Base-by-base conservation (phyloP, 2,329 filamentous ascomycete genomes). In the Paracamarosporium sp. region DNA sequence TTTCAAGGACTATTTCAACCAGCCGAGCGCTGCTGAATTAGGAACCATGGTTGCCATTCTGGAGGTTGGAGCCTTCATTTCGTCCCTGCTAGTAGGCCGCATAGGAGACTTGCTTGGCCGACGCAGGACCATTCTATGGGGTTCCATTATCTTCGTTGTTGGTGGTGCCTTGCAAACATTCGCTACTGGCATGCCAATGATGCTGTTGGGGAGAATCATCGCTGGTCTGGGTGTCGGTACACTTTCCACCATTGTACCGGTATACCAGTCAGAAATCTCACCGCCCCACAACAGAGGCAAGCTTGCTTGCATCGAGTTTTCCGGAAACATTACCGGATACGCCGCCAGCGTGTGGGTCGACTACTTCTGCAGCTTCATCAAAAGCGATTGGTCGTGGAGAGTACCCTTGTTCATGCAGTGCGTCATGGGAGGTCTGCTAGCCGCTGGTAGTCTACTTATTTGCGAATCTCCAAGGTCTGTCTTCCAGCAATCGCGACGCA, bases 11-110 rank as follows among this genome's bases (percentile, higher is more conserved):
- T 97, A 97, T 77, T 98, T 99, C 79, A 84, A 93, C 70, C 88
- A 98, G 69, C 95, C 95, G 20, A 90, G 91, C 24, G 86, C 87
- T 68, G 92, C 93, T 45, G 88, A 97, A 75, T 89, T 99, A 57
- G 95, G 94, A 58, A 98, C 93, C 27, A 98, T 98, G 90, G 95
- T 99, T 56, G 94, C 95, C 65, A 98, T 99, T 69, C 85, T 99
- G 57, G 94, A 97, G 79, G 83, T 98, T 52, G 95, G 95, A 58
- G 95, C 95, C 35, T 90, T 99, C 61, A 90, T 96, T 69, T 90
- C 94, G 20, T 98, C 94, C 1, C 80, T 99, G 11, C 77, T 89
- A 28, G 92, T 98, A 33, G 95, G 95, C 48, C 88, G 90, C 61
- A 86, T 98, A 56, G 95, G 95, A 65, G 95, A 99, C 75, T 86